phyloP scores from a whole-genome alignment of 73 alveolate genomes.

The Paramecium sonneborni region DNA sequence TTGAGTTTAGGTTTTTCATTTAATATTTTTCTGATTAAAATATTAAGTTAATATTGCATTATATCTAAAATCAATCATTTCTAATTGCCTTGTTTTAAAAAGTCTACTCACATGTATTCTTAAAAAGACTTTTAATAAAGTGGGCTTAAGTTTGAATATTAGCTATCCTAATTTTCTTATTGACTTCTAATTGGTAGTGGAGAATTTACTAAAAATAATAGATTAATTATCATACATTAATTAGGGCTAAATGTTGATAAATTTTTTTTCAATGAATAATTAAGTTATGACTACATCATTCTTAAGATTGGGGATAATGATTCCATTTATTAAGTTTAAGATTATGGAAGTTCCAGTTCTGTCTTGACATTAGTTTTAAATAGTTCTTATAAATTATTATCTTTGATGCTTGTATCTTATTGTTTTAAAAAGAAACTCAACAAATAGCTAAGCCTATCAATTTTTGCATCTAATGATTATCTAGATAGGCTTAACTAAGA shows the following conservation, averaged over 20 bases:
- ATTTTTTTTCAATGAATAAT: neutral
- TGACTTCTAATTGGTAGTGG: neutral
- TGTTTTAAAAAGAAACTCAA: neutral
- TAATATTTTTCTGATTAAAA: neutral
- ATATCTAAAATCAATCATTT: neutral
- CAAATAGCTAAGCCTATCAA: neutral
- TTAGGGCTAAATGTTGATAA: neutral
- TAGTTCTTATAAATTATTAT: neutral
- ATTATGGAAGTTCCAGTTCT: neutral
- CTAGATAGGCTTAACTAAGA: neutral
- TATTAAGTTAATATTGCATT: neutral
- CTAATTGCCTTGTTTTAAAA: neutral
- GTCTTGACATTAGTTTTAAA: neutral
- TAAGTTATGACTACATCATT: neutral
- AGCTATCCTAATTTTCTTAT: neutral
- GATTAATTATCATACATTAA: neutral
- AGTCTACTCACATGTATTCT: neutral
- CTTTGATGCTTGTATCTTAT: neutral
- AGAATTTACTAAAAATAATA: neutral
- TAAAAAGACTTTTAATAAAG: neutral
- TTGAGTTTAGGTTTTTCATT: neutral
- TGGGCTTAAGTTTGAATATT: neutral
- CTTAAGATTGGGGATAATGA: neutral
- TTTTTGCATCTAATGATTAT: neutral
- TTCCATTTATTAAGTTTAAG: neutral